Evolutionary conservation across 768 basidiomycete genomes (phyloP), one percentile per base, ranked within the genome.

Genomic region (Paxillus ammoniavirescens): DNA sequence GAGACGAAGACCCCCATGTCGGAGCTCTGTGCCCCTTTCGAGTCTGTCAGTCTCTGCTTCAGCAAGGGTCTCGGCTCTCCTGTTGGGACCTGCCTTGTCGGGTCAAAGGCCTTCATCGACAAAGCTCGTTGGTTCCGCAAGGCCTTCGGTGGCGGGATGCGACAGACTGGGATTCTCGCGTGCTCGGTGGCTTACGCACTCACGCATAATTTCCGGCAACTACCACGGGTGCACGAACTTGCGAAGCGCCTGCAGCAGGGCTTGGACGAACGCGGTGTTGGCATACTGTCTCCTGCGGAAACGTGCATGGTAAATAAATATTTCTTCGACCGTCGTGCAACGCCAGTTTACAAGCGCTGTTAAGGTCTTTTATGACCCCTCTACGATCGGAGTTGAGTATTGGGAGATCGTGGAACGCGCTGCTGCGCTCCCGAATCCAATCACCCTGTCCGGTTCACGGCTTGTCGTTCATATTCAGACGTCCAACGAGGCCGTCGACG

Each of bases 41-140:
- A 99, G 66, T 87, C 92, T 1, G 85, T 91, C 62, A 93, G 90
- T 55, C 71, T 97, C 23, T 99, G 96, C 77, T 84, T 99, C 71
- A 96, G 93, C 74, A 99, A 98, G 75, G 97, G 96, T 43, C 79
- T 98, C 51, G 95, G 95, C 60, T 87, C 88, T n/a, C 90, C 89
- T 8, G 68, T 91, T 41, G 88, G 89, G 42, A 91, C 91, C 15
- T 88, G 89, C 58, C 81, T 98, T 14, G 90, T 91, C 43, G 97
- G 96, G 9, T 71, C 84, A 17, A 82, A 82, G 54, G 82, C 77
- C 8, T 89, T 93, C 64, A 93, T 98, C 65, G 64, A 68, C 7
- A 82, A 82, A 61, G 93, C 93, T 0, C 81, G 86, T 9, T 86
- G 90, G 84, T 91, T 98, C 76, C 80, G 95, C 51, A 98, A 98